These are phyloP conservation scores for Camellia oleifera DNA, from an alignment of 179 eudicot species.

Conservation along the genomic window DNA sequence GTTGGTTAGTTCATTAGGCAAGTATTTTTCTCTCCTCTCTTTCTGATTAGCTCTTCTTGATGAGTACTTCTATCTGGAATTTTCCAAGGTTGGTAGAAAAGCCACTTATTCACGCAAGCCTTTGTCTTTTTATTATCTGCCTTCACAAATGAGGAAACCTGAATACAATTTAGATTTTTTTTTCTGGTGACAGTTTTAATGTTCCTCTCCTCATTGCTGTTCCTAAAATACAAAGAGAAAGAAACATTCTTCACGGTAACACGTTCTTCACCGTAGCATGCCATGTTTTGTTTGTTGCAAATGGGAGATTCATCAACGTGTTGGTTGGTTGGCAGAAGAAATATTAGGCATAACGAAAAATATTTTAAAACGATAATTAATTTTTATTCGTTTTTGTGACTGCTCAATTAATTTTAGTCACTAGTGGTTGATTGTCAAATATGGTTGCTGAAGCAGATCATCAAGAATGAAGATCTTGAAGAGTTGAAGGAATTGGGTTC, in stretches of 20 bases:
- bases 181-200: neutral
- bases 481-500: conserved; percentile 50
- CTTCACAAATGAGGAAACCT: neutral
- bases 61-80: neutral
- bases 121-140: neutral
- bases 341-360: neutral
- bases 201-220: neutral
- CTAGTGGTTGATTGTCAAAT: conserved; percentile 9
- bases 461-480: conserved; percentile 46
- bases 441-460: conserved; percentile 31
- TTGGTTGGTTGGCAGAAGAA: neutral
- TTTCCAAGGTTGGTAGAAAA: no score
- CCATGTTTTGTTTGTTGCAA: neutral
- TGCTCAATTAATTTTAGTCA: neutral
- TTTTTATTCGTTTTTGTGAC: neutral
- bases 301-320: neutral
- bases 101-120: neutral
- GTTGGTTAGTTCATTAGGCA: no score
- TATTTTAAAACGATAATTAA: neutral
- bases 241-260: neutral
- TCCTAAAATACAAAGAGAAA: neutral
- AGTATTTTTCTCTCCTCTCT: no score
- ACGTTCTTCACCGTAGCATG: conserved; percentile 1
- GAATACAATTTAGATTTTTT: neutral
- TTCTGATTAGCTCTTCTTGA: no score